These are phyloP conservation scores for Kickxella alabastrina DNA, from an alignment of 192 early-diverging fungal species.

Conservation along the genomic window DNA sequence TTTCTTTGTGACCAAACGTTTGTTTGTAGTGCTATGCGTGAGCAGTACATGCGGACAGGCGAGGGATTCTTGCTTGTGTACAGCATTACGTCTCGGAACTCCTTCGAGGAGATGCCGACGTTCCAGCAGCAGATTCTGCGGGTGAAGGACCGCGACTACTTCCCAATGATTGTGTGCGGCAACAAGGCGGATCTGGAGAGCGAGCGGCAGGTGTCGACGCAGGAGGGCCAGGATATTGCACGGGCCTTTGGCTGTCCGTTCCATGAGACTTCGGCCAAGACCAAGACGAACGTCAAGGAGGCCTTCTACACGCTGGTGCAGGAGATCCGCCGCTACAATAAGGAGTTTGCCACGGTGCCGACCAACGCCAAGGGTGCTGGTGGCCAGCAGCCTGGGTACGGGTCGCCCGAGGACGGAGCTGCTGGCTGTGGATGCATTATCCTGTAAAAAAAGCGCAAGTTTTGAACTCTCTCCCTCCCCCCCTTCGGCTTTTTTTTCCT, in stretches of 20 bases:
- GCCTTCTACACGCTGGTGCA: conserved; percentile 85
- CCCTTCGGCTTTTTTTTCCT: not conserved
- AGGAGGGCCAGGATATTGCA: conserved; percentile 82
- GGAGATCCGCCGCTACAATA: conserved; percentile 77
- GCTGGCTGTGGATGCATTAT: conserved; percentile 61
- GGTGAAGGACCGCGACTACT: conserved; percentile 91
- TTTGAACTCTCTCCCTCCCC: not conserved
- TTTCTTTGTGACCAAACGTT: too few species aligned
- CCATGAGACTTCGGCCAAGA: conserved; percentile 87
- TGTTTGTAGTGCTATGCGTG: conserved; percentile 76
- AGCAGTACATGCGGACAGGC: conserved; percentile 96
- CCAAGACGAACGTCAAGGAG: conserved; percentile 88
- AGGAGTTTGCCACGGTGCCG: conserved; percentile 57
- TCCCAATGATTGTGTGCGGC: conserved; percentile 86
- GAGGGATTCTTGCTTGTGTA: conserved; percentile 95
- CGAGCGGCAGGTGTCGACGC: conserved; percentile 77
- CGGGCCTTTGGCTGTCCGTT: conserved; percentile 70
- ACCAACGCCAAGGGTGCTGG: conserved; percentile 11
- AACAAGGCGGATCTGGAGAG: conserved; percentile 88
- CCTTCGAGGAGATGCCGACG: conserved; percentile 86
- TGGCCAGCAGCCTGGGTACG: conserved; percentile 14
- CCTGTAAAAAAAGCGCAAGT: conserved; percentile 43
- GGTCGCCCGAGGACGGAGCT: conserved; percentile 34
- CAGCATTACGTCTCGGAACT: conserved; percentile 84
- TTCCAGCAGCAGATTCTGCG: conserved; percentile 92